Conservation (phyloP, 2,329 filamentous ascomycete species). For the Pseudogymnoascus sp. region DNA sequence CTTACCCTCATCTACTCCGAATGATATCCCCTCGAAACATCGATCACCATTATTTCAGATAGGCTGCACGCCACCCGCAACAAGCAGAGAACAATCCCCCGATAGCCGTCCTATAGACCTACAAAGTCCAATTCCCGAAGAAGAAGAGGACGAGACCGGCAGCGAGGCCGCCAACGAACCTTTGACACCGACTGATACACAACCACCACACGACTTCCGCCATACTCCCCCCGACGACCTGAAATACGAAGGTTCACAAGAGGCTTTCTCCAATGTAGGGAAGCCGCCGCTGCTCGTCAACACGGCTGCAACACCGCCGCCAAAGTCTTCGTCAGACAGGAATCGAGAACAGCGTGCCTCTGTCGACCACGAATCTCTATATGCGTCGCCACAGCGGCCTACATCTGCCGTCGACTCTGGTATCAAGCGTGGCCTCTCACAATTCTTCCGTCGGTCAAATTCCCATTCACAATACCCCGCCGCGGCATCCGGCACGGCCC, state of each 20-base stretch:
- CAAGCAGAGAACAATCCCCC: slow-evolving; percentile 13
- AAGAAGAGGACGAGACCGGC: slow-evolving; percentile 46
- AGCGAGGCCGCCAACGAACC: slow-evolving; percentile 53
- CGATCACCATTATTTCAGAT: neutral
- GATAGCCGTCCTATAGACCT: slow-evolving; percentile 37
- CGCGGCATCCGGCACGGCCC: neutral
- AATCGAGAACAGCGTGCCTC: neutral
- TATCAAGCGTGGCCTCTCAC: slow-evolving; percentile 27
- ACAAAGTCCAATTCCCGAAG: slow-evolving; percentile 46
- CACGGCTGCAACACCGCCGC: slow-evolving; percentile 19
- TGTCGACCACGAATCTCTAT: neutral
- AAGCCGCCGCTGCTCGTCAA: slow-evolving; percentile 19
- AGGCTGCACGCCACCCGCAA: neutral
- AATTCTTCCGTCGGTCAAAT: slow-evolving; percentile 26
- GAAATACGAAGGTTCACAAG: slow-evolving; percentile 8
- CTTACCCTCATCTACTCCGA: neutral
- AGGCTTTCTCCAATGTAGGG: slow-evolving; percentile 11
- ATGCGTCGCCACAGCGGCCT: neutral
- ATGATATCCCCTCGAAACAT: neutral
- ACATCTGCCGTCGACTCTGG: neutral
- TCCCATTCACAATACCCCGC: neutral
- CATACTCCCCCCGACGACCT: slow-evolving; percentile 26
- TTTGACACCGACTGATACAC: slow-evolving; percentile 50
- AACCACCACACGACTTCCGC: slow-evolving; percentile 48
- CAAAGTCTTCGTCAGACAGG: slow-evolving; percentile 11